These are phyloP conservation scores for Hamigera avellanea DNA, from an alignment of 495 filamentous ascomycete genomes.

Conservation along the genomic window DNA sequence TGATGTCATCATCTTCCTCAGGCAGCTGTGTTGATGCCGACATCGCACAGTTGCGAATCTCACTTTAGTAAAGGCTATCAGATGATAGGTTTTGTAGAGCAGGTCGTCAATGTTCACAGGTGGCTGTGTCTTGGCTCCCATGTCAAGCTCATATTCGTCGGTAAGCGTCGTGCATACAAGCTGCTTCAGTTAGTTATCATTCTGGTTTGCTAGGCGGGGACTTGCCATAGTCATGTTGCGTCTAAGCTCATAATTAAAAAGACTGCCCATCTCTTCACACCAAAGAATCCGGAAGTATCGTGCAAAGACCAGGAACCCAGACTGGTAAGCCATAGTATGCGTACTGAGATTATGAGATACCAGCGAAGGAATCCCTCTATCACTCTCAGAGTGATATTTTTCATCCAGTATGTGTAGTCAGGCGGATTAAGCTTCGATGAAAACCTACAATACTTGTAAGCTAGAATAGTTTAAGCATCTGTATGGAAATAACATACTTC, in stretches of 20 bases:
- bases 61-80: constrained; percentile 3
- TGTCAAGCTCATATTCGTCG: constrained; percentile 6
- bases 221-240: constrained; percentile 3
- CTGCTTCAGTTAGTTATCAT: not conserved
- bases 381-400: constrained; percentile 4
- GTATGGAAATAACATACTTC: no score
- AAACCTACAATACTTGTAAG: constrained; percentile 2
- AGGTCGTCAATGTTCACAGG: constrained; percentile 9
- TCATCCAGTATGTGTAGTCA: constrained; percentile 2
- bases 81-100: constrained; percentile 9
- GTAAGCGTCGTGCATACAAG: constrained; percentile 1
- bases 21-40: constrained; percentile 10
- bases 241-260: constrained; percentile 3
- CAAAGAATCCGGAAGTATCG: constrained; percentile 7
- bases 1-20: constrained; percentile 15
- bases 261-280: constrained; percentile 4
- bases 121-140: constrained; percentile 6
- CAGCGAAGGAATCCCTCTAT: constrained; percentile 7
- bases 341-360: constrained; percentile 5
- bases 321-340: constrained; percentile 6
- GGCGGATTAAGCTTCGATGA: not conserved
- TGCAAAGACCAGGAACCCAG: constrained; percentile 5
- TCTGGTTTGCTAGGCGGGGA: not conserved
- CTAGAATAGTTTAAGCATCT: not conserved
- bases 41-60: constrained; percentile 9